Evolutionary conservation across 1,139 yeast genomes (phyloP).

Genomic region (Pichia sp.): DNA sequence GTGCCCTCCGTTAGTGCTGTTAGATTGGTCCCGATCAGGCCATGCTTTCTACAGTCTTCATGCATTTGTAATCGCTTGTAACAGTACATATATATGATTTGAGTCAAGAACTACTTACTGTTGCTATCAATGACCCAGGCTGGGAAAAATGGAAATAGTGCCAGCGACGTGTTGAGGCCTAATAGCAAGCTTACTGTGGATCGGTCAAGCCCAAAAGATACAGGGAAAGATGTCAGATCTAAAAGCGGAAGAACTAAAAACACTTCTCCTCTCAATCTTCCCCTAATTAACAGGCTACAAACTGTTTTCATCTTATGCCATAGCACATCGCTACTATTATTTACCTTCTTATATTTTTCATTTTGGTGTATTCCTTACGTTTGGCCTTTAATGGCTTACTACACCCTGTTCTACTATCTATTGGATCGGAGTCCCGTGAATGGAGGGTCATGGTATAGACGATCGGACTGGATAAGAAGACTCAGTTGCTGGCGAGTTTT

Average conservation of each 20-base stretch:
- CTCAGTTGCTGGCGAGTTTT: constrained; percentile 67
- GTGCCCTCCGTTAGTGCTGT: not conserved
- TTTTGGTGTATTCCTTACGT: constrained; percentile 35
- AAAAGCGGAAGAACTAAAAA: not conserved
- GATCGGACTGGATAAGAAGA: constrained; percentile 55
- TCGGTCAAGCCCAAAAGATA: not conserved
- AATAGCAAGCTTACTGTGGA: not conserved
- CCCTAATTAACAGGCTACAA: constrained; percentile 39
- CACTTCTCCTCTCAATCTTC: constrained; percentile 31
- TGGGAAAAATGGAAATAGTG: not conserved
- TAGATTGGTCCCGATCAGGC: not conserved
- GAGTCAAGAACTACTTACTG: not conserved
- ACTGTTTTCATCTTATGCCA: constrained; percentile 76
- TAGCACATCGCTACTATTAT: constrained; percentile 60
- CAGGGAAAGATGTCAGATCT: not conserved
- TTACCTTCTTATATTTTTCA: constrained; percentile 49
- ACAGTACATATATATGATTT: not conserved
- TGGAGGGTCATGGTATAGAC: constrained; percentile 60
- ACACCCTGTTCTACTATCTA: constrained; percentile 55
- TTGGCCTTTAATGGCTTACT: constrained; percentile 58
- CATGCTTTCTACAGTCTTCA: not conserved
- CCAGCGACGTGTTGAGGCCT: not conserved
- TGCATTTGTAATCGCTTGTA: too few relatives aligned
- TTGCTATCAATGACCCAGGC: not conserved
- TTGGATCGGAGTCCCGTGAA: constrained; percentile 65